These are phyloP conservation scores for Annulohypoxylon stygium DNA, from an alignment of 495 filamentous ascomycete genomes.

Conservation along the genomic window DNA sequence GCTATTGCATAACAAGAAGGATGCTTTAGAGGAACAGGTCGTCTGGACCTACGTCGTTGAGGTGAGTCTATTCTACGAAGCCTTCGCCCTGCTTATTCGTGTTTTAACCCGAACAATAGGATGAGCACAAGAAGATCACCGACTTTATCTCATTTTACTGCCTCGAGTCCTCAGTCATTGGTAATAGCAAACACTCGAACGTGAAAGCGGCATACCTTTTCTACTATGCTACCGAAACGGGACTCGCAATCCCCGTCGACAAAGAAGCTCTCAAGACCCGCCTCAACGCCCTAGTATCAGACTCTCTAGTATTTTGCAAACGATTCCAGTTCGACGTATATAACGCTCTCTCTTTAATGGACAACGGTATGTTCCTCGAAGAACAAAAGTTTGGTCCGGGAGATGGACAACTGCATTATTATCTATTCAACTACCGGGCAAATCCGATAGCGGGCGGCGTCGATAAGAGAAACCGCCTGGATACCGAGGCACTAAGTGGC, in stretches of 20 bases:
- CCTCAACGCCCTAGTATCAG: slow-evolving; percentile 81
- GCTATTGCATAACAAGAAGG: slow-evolving; percentile 75
- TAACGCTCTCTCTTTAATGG: slow-evolving; percentile 92
- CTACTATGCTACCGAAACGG: slow-evolving; percentile 92
- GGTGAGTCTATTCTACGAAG: slow-evolving; percentile 53
- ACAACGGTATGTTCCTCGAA: slow-evolving; percentile 92
- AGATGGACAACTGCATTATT: slow-evolving; percentile 94
- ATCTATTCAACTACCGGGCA: slow-evolving; percentile 95
- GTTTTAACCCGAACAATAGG: slow-evolving; percentile 48
- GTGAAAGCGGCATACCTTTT: slow-evolving; percentile 93
- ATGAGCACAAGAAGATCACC: slow-evolving; percentile 77
- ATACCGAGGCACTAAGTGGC: slow-evolving; percentile 81
- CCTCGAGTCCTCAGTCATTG: slow-evolving; percentile 92
- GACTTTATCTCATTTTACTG: slow-evolving; percentile 97
- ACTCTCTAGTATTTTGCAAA: slow-evolving; percentile 90
- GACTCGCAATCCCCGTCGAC: slow-evolving; percentile 69
- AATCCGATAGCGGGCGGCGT: slow-evolving; percentile 85
- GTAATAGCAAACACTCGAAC: slow-evolving; percentile 77
- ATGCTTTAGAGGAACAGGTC: slow-evolving; percentile 76
- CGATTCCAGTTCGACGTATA: slow-evolving; percentile 92
- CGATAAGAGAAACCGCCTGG: slow-evolving; percentile 78
- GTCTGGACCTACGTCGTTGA: slow-evolving; percentile 95
- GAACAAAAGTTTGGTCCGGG: slow-evolving; percentile 93
- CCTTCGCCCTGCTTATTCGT: not conserved
- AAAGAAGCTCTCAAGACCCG: slow-evolving; percentile 74